Conservation (phyloP, 163 green algal species). For the Chlamydomonas reinhardtii region DNA sequence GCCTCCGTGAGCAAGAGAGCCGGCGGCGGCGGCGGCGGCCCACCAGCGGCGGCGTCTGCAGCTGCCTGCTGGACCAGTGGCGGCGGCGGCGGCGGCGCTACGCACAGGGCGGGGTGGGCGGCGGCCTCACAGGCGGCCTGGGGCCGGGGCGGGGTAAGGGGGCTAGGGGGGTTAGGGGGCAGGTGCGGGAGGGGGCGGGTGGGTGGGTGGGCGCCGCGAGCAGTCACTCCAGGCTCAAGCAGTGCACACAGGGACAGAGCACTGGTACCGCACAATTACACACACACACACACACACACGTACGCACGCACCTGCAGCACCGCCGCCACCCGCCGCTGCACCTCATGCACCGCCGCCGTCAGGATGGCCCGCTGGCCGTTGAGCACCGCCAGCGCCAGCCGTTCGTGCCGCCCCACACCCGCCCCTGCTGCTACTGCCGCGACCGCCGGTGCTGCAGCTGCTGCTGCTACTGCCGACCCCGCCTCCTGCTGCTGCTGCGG, state of each 20-base stretch:
- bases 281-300: neutral
- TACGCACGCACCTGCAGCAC: neutral
- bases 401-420: neutral
- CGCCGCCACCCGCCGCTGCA: neutral
- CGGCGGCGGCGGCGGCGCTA: neutral
- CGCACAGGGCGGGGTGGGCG: neutral
- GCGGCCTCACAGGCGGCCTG: neutral
- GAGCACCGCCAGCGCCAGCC: conserved; percentile 13
- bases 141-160: neutral
- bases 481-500: neutral
- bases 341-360: neutral
- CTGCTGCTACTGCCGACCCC: no score
- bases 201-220: no score
- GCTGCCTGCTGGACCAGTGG: no score
- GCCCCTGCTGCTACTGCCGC: neutral
- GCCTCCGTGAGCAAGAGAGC: no score
- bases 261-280: no score
- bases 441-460: neutral
- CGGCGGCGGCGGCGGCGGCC: no score
- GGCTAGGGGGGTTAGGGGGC: neutral
- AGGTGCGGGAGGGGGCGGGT: neutral
- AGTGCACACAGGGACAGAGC: no score
- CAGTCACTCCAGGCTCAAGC: no score
- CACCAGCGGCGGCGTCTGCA: no score
- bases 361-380: conserved; percentile 36